phyloP scores from a whole-genome alignment of 2,329 filamentous ascomycete genomes.

The Lachnellula hyalina region DNA sequence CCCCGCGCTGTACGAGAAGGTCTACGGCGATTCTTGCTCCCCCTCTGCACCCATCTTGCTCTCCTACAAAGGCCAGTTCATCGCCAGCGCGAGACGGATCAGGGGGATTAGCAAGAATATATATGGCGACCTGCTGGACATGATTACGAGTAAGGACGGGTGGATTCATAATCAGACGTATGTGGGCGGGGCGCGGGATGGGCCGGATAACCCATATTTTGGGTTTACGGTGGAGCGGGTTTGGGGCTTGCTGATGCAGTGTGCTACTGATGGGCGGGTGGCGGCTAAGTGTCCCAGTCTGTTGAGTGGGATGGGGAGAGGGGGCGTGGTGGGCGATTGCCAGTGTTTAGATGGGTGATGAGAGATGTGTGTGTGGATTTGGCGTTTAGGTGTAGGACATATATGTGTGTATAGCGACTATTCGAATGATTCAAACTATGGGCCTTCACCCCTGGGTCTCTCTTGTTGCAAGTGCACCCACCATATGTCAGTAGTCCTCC shows the following conservation, averaged over 20 bases:
- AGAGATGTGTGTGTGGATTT: not conserved
- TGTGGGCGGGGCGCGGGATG: constrained; percentile 9
- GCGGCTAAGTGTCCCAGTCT: constrained; percentile 79
- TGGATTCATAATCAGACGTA: constrained; percentile 19
- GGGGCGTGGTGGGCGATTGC: constrained; percentile 20
- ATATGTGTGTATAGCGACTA: too few relatives aligned
- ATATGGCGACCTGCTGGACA: constrained; percentile 17
- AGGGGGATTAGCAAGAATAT: constrained; percentile 27
- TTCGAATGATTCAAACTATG: too few relatives aligned
- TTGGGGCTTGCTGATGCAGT: constrained; percentile 27
- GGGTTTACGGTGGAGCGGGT: constrained; percentile 27
- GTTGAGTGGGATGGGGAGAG: constrained; percentile 65
- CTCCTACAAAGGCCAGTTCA: constrained; percentile 45
- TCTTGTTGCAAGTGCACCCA: too few relatives aligned
- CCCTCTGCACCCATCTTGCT: constrained; percentile 32
- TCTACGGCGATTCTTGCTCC: constrained; percentile 23
- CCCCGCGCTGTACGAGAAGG: constrained; percentile 30
- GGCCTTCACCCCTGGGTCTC: too few relatives aligned
- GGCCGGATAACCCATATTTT: constrained; percentile 24
- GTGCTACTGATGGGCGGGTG: constrained; percentile 56
- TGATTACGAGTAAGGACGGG: constrained; percentile 20
- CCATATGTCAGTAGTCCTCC: too few relatives aligned
- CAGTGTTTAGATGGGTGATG: constrained; percentile 24
- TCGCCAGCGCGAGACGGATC: constrained; percentile 40
- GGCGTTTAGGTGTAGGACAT: not conserved